Percentiles rank a stretch among this genome's conserved stretches.
These are phyloP conservation scores for Tricholoma sp. DNA, from an alignment of 768 basidiomycete genomes.

Conservation along the genomic window DNA sequence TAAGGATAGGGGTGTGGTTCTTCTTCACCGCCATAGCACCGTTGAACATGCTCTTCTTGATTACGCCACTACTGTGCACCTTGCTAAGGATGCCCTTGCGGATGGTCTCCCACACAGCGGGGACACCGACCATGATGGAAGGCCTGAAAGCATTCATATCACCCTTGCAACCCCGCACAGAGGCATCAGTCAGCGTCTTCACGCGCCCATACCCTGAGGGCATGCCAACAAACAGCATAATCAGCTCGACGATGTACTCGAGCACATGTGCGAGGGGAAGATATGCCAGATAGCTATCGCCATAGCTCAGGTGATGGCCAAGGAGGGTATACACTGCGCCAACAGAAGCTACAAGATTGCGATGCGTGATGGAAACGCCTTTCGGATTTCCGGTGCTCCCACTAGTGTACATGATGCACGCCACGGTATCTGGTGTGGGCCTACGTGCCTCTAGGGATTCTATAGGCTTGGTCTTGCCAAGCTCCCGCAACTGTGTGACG, in stretches of 20 bases:
- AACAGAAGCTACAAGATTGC: constrained; percentile 80
- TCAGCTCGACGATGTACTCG: constrained; percentile 89
- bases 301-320: constrained; percentile 53
- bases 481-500: constrained; percentile 64
- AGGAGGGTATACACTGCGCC: constrained; percentile 77
- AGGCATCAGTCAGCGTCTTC: constrained; percentile 93
- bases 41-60: constrained; percentile 78
- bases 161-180: constrained; percentile 81
- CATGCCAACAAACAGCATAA: constrained; percentile 70
- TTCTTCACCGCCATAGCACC: constrained; percentile 74
- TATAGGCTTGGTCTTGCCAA: constrained; percentile 53
- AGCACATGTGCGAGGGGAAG: constrained; percentile 93
- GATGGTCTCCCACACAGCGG: constrained; percentile 96
- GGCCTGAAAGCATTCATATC: constrained; percentile 83
- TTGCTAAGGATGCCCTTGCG: constrained; percentile 89
- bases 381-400: constrained; percentile 93
- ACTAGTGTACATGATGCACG: constrained; percentile 69
- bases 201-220: constrained; percentile 86
- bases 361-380: constrained; percentile 86
- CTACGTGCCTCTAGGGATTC: constrained; percentile 45
- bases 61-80: constrained; percentile 58
- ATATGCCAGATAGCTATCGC: constrained; percentile 81
- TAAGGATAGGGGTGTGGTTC: constrained; percentile 59
- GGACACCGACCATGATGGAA: constrained; percentile 91
- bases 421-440: constrained; percentile 38